Evolutionary conservation across 2,329 filamentous ascomycete species (phyloP), one percentile per base, ranked within the genome.

Genomic region (Stachybotrys chlorohalonatus): DNA sequence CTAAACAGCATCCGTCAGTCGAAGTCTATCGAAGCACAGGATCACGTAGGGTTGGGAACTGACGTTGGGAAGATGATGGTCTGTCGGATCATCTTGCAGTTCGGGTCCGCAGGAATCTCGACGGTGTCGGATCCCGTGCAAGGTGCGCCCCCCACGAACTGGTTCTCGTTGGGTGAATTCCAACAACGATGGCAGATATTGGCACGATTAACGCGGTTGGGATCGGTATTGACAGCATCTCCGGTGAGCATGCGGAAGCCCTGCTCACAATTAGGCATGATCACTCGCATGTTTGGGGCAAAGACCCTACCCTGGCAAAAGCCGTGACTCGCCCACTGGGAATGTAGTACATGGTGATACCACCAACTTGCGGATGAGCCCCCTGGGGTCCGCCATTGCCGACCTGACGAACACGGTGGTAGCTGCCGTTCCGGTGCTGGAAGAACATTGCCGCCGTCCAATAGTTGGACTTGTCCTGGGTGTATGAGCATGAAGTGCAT

Each of bases 21-120:
- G 9, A n/a, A 32, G 11, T 15, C 3, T 32, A n/a, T 36, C 9
- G 9, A 11, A 3, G 17, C 11, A 11, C 17, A 17, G 47, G 24
- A 6, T 30, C 6, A 17, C 13, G 16, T 31, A 49, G 7, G 6
- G 7, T 48, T 11, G 71, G 66, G 62, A 68, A 63, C 63, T 66
- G 62, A 71, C 68, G 69, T 66, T 6, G 73, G 72, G 68, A 78
- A 79, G 65, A 78, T 76, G 64, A 78, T 74, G 62, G 75, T 78
- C 63, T 77, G 75, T 58, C 76, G 73, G 68, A 79, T 78, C 71
- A 78, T 76, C 68, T 78, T 77, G 71, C 75, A 78, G 54, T 60
- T 68, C 56, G 72, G 67, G 55, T 70, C 65, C 13, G 64, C 63
- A 54, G 77, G 76, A 55, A 80, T 77, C 39, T 72, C 76, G 50